These are phyloP conservation scores for Dioszegia hungarica DNA, from an alignment of 768 basidiomycete species.

Conservation along the genomic window DNA sequence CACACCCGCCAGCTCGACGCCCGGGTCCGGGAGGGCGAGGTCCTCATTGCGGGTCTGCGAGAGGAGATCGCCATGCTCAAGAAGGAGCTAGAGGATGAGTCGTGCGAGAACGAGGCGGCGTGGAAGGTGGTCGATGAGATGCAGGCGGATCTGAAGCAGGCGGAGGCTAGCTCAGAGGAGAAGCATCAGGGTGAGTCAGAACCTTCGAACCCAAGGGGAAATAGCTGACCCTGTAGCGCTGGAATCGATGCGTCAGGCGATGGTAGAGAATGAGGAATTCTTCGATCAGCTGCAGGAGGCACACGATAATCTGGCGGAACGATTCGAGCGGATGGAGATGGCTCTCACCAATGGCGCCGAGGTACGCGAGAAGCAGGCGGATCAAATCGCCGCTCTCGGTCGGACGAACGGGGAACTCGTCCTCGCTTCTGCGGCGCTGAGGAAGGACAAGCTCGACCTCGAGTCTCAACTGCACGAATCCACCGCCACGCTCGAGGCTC, in stretches of 20 bases:
- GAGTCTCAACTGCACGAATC: background rate
- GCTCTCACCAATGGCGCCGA: background rate
- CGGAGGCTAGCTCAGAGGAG: background rate
- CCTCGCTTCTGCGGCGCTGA: background rate
- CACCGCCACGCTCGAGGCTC: background rate
- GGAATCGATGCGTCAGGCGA: background rate
- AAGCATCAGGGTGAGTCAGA: background rate
- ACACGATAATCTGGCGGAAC: slow-evolving; percentile 21
- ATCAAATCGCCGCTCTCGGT: slow-evolving; percentile 1
- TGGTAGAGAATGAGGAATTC: slow-evolving; percentile 32
- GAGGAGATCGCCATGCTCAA: slow-evolving; percentile 2
- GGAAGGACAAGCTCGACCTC: background rate
- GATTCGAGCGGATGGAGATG: slow-evolving; percentile 1
- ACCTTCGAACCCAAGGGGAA: no score
- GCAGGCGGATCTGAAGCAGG: background rate
- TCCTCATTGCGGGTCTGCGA: slow-evolving; percentile 6
- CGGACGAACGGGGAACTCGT: background rate
- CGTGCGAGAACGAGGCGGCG: slow-evolving; percentile 9
- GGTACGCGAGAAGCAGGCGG: slow-evolving; percentile 2
- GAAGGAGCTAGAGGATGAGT: slow-evolving; percentile 5
- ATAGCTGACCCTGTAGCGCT: slow-evolving; percentile 1
- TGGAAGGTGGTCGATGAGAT: slow-evolving; percentile 4
- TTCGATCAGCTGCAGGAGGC: slow-evolving; percentile 23
- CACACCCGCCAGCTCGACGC: slow-evolving; percentile 15
- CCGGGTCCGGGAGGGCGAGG: slow-evolving; percentile 11